A percentile compares a stretch with the other conserved stretches of the same genome.
Evolutionary conservation across 2,329 filamentous ascomycete species (phyloP).

Genomic region (Trichoderma koningii): DNA sequence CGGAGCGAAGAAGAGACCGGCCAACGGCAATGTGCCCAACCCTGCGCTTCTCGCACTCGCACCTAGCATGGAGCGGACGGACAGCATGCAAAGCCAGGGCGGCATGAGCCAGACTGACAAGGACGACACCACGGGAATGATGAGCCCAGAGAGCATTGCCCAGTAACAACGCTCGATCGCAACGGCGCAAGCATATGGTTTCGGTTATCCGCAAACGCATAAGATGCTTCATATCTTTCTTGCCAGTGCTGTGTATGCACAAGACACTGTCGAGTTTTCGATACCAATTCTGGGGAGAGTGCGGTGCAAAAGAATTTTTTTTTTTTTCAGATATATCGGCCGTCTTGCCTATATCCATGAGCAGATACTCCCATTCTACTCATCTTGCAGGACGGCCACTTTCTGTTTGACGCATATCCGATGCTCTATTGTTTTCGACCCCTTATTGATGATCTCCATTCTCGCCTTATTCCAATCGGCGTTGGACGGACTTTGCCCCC

Average conservation of each 20-base stretch:
- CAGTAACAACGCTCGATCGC: constrained; percentile 37
- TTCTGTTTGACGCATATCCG: constrained; percentile 21
- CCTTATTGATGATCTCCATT: constrained; percentile 16
- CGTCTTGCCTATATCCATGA: background rate
- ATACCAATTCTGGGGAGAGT: background rate
- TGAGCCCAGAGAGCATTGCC: constrained; percentile 79
- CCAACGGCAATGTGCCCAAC: constrained; percentile 44
- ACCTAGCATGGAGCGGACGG: constrained; percentile 59
- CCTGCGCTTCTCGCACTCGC: constrained; percentile 45
- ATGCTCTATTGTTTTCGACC: constrained; percentile 18
- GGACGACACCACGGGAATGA: constrained; percentile 71
- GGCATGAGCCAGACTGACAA: constrained; percentile 67
- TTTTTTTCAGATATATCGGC: background rate
- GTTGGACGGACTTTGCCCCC: background rate
- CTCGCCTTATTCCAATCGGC: constrained; percentile 19
- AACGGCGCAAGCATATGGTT: background rate
- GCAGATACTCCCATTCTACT: background rate
- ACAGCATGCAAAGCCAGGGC: constrained; percentile 60
- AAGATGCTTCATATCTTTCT: background rate
- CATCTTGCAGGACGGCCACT: background rate
- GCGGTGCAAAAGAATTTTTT: background rate
- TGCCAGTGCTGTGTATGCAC: constrained; percentile 15
- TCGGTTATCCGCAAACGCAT: background rate
- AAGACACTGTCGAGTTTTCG: background rate
- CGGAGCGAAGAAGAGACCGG: constrained; percentile 57